Base-by-base conservation (phyloP, 2,329 filamentous ascomycete genomes). In the Nothophaeocryptopus gaeumannii region DNA sequence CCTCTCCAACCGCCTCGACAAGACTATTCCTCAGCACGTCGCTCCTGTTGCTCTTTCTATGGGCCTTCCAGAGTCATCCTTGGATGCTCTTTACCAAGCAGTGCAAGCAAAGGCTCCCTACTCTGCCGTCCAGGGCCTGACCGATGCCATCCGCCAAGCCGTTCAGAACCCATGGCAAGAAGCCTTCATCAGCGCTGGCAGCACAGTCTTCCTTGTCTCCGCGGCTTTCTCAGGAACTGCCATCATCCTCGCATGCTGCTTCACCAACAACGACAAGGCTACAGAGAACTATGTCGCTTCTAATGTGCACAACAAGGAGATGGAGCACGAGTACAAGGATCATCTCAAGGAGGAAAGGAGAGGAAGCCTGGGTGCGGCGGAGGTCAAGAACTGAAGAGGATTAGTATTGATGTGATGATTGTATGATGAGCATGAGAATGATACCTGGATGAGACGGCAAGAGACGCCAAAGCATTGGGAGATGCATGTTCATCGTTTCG, bases 1-100 rank as follows among this genome's bases (percentile, higher is more conserved):
- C 45, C 47, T 65, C 39, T 67, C 56, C 31, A 60, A 58, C n/a
- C 50, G 50, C 13, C 33, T 53, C 10, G 39, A 37, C 10, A 10
- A 38, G 14, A 45, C 39, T 40, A 41, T 48, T 4, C 45, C 46
- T 9, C 8, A 30, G 13, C 39, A 54, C 36, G 54, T 56, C 39
- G 36, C 44, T 14, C 45, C 39, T 11, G 54, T 51, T 5, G 51
- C 51, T 3, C 14, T 43, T 8, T 29, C 39, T 12, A 42, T 47
- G 10, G 54, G 54, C 13, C 46, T 56, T 9, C 50, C 50, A 14
- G 20, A 26, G 15, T 38, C 40, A 38, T 54, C 54, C 8, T 14
- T 56, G 8, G 12, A 15, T 20, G 26, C 51, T 7, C 13, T 56
- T 9, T 51, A 39, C 15, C 13, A 39, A 26, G 37, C 37, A 8